phyloP scores from a whole-genome alignment of 139 green algal genomes.

The Chlorella vulgaris region DNA sequence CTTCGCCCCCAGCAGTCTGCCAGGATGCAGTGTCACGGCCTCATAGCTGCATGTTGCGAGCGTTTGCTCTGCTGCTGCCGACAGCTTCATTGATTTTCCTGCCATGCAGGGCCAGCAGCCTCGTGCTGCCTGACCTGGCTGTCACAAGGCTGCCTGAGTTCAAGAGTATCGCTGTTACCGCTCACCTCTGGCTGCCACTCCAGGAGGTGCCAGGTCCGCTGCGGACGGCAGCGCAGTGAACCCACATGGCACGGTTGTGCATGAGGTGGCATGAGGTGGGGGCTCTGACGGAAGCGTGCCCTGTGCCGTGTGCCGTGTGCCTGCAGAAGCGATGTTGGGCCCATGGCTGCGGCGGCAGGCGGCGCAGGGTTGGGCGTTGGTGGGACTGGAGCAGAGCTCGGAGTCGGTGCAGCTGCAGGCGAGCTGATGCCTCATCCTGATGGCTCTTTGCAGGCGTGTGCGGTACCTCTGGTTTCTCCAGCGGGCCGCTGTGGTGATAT shows the following conservation, averaged over 20 bases:
- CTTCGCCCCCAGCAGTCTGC: not conserved
- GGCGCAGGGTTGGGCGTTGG: constrained; percentile 70
- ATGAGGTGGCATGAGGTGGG: too few species aligned
- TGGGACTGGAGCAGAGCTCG: constrained; percentile 92
- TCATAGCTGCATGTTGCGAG: not conserved
- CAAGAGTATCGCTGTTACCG: constrained; percentile 80
- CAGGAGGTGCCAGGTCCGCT: constrained; percentile 62
- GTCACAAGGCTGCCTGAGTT: constrained; percentile 71
- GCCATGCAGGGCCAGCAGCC: constrained; percentile 64
- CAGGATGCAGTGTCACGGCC: not conserved
- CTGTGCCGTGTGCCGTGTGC: not conserved
- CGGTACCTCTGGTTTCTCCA: too few species aligned
- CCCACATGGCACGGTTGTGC: not conserved
- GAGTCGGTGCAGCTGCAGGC: constrained; percentile 55
- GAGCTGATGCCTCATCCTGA: not conserved
- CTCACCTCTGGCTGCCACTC: constrained; percentile 88
- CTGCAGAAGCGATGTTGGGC: constrained; percentile 54
- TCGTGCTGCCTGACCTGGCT: constrained; percentile 80
- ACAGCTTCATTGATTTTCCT: too few species aligned
- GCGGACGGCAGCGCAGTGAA: not conserved
- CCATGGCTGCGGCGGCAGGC: constrained; percentile 70
- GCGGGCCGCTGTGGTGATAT: too few species aligned
- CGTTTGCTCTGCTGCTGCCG: not conserved
- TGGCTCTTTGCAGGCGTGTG: not conserved
- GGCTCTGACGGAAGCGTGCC: too few species aligned